Evolutionary conservation across 2,329 filamentous ascomycete species (phyloP).

Genomic region (Trichoderma harzianum): DNA sequence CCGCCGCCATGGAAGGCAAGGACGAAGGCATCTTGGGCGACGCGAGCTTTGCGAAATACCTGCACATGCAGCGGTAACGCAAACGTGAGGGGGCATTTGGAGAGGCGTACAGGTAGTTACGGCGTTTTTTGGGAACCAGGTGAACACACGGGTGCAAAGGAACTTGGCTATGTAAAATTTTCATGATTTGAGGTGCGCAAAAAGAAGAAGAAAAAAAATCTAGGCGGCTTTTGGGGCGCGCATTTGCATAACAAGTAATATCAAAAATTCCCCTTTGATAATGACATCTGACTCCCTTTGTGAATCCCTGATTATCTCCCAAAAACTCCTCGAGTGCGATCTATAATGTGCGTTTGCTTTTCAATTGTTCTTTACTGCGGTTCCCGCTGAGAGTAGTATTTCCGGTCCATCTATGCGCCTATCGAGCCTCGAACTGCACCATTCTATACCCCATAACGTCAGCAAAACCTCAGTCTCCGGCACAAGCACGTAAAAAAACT

Average conservation of each 20-base stretch:
- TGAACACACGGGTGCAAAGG: constrained; percentile 2
- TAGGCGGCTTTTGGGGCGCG: constrained; percentile 1
- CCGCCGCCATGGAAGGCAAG: constrained; percentile 65
- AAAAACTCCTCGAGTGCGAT: constrained; percentile 18
- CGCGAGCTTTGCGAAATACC: constrained; percentile 61
- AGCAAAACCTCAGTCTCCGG: background rate
- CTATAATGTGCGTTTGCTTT: background rate
- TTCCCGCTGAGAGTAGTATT: background rate
- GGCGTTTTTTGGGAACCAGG: constrained; percentile 12
- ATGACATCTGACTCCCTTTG: background rate
- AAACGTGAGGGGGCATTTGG: background rate
- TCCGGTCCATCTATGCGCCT: background rate
- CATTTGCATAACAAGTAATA: constrained; percentile 15
- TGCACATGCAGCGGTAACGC: constrained; percentile 43
- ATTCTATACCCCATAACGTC: constrained; percentile 56
- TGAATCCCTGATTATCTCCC: constrained; percentile 2
- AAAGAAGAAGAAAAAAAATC: background rate
- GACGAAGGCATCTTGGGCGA: constrained; percentile 49
- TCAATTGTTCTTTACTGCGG: background rate
- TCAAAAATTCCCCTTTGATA: constrained; percentile 8
- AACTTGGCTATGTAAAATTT: background rate
- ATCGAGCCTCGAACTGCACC: constrained; percentile 98
- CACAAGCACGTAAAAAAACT: constrained; percentile 33
- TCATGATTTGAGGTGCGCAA: background rate
- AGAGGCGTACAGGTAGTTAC: background rate